phyloP scores from a whole-genome alignment of 192 early-diverging fungal species.

The Gorgonomyces haynaldii region DNA sequence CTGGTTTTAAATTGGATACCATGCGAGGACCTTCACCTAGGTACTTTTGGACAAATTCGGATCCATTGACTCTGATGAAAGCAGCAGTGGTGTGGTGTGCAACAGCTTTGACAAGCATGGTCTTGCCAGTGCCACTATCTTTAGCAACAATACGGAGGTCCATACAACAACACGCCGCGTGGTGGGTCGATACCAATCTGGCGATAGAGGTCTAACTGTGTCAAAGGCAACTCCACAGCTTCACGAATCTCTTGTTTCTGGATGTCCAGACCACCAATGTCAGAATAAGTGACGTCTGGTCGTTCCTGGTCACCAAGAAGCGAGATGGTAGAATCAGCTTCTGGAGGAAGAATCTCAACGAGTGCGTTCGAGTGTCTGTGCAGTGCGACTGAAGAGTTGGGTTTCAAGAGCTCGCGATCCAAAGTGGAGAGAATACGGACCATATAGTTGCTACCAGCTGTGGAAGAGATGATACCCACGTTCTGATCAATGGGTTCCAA shows the following conservation, averaged over 20 bases:
- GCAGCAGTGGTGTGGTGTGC: conserved; percentile 97
- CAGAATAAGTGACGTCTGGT: conserved; percentile 81
- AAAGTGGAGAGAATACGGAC: conserved; percentile 93
- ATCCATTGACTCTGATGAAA: conserved; percentile 93
- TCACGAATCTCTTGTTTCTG: conserved; percentile 97
- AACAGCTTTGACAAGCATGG: conserved; percentile 92
- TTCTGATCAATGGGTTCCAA: conserved; percentile 78
- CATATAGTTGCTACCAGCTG: conserved; percentile 81
- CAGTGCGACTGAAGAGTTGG: conserved; percentile 82
- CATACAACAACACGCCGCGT: conserved; percentile 94
- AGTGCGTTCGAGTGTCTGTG: conserved; percentile 90
- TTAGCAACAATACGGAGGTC: conserved; percentile 12
- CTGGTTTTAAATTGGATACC: too few relatives aligned
- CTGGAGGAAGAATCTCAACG: conserved; percentile 94
- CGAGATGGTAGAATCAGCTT: conserved; percentile 46
- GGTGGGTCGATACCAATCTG: conserved; percentile 99
- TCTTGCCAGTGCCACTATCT: conserved; percentile 81
- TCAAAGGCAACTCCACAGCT: conserved; percentile 93
- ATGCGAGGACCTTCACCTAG: conserved; percentile 97
- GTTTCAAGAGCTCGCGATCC: conserved; percentile 94
- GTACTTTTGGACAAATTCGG: conserved; percentile 98
- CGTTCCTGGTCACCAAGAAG: conserved; percentile 54
- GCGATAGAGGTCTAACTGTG: conserved; percentile 93
- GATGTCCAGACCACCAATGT: conserved; percentile 92
- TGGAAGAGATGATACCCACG: conserved; percentile 76